Evolutionary conservation across 306 rosid genomes (phyloP), one percentile per base, ranked within the genome.

Genomic region (Crataegus laevigata): DNA sequence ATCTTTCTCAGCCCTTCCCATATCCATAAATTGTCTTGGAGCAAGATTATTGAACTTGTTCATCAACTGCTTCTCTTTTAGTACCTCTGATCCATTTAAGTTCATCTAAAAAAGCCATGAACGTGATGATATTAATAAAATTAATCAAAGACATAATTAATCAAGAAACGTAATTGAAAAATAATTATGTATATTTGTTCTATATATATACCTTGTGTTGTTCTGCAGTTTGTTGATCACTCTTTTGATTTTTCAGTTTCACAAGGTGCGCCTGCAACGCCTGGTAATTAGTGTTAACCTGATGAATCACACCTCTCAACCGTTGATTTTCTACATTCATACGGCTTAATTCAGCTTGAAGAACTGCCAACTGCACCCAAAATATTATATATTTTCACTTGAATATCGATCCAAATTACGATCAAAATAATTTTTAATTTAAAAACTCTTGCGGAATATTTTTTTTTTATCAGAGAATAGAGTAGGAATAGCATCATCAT

Each of bases 271-370:
- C 55, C 75, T 78, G 84, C 9, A 89, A 76, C 75, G 78, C 45
- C 58, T 72, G 77, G 80, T 77, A 85, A 73, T 84, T 79, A 22
- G 57, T 73, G 82, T 82, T 85, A 50, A 80, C 69, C 74, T 89
- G 84, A 60, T 72, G 78, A 66, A 89, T 69, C 82, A 75, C 40
- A 28, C 75, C 85, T 84, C 80, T 87, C 72, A 89, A 63, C 18
- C 84, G 80, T 59, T 78, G 83, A 63, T 89, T 89, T 68, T 87
- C 90, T 51, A 63, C 78, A 42, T 66, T 85, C 83, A 79, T 52
- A 36, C 81, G 85, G 42, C 85, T 84, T 75, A 89, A 47, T 68
- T 89, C 90, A 45, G 84, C 75, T 67, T 78, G 70, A 78, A 80
- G 50, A 58, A 34, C 86, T 25, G 50, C 75, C 66, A 68, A 38